These are phyloP conservation scores for Inonotus hispidus DNA, from an alignment of 1,284 basidiomycete species.

Conservation along the genomic window DNA sequence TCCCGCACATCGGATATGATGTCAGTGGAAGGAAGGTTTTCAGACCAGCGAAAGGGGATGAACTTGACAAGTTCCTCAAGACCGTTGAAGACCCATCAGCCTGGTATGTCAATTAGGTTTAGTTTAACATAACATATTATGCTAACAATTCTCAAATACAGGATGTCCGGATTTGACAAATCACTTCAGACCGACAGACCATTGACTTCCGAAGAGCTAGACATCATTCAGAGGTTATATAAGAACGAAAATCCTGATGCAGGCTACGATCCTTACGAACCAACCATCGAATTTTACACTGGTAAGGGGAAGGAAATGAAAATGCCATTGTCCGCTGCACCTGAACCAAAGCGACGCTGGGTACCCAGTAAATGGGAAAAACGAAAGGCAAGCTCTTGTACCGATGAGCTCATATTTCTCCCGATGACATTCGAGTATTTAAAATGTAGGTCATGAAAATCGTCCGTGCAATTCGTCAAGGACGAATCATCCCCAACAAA, in stretches of 20 bases:
- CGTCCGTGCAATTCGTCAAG: slow-evolving; percentile 95
- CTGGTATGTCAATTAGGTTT: slow-evolving; percentile 54
- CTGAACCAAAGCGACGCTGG: slow-evolving; percentile 96
- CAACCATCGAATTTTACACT: slow-evolving; percentile 95
- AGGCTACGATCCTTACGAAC: slow-evolving; percentile 87
- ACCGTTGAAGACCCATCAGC: slow-evolving; percentile 90
- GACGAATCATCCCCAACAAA: slow-evolving; percentile 88
- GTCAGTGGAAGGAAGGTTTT: slow-evolving; percentile 93
- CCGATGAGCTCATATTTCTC: neutral
- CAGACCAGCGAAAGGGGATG: slow-evolving; percentile 92
- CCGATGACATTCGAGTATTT: neutral
- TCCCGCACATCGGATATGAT: slow-evolving; percentile 98
- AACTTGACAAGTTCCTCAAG: slow-evolving; percentile 94
- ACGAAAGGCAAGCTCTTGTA: slow-evolving; percentile 68
- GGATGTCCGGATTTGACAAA: slow-evolving; percentile 93
- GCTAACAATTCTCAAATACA: slow-evolving; percentile 28
- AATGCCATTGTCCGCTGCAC: slow-evolving; percentile 87
- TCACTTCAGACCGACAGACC: slow-evolving; percentile 83
- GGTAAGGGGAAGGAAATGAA: slow-evolving; percentile 91
- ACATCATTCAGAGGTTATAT: slow-evolving; percentile 90
- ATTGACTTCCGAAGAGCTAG: slow-evolving; percentile 87
- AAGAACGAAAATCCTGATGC: slow-evolving; percentile 90
- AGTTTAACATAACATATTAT: neutral
- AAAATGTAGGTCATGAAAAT: slow-evolving; percentile 93
- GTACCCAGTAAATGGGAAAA: slow-evolving; percentile 99